These are phyloP conservation scores for Geum urbanum DNA, from an alignment of 306 rosid species.

Conservation along the genomic window DNA sequence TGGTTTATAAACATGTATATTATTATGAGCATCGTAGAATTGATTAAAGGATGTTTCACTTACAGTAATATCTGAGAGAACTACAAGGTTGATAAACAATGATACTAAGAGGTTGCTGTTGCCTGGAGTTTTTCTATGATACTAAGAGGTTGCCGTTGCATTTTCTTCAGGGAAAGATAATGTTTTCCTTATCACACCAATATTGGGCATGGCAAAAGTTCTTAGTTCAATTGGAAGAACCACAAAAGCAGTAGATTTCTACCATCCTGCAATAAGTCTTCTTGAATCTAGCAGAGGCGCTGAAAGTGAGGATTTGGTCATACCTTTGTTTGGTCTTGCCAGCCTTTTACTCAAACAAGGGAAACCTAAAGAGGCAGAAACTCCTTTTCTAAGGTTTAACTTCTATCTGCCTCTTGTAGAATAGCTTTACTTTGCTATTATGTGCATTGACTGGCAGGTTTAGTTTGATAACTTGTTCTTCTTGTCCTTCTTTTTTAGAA, in stretches of 20 bases:
- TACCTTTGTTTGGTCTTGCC: slow-evolving; percentile 78
- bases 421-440: not conserved
- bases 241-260: slow-evolving; percentile 57
- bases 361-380: slow-evolving; percentile 62
- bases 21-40: too few relatives aligned
- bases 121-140: not conserved
- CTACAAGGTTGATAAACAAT: not conserved
- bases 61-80: not conserved
- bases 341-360: slow-evolving; percentile 79
- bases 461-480: slow-evolving; percentile 16
- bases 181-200: slow-evolving; percentile 61
- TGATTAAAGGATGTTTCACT: not conserved
- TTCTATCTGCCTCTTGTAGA: slow-evolving; percentile 13
- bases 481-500: slow-evolving; percentile 36
- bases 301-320: slow-evolving; percentile 62
- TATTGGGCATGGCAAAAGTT: slow-evolving; percentile 75
- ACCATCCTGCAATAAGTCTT: slow-evolving; percentile 47
- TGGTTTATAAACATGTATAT: too few relatives aligned
- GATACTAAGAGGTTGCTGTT: not conserved
- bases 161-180: slow-evolving; percentile 52
- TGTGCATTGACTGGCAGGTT: not conserved
- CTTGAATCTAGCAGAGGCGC: slow-evolving; percentile 70
- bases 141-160: slow-evolving; percentile 3
- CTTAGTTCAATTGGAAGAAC: slow-evolving; percentile 56
- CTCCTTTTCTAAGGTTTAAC: slow-evolving; percentile 62